phyloP scores from a whole-genome alignment of 176 grass and related monocot genomes.

The Zoysia pacifica region DNA sequence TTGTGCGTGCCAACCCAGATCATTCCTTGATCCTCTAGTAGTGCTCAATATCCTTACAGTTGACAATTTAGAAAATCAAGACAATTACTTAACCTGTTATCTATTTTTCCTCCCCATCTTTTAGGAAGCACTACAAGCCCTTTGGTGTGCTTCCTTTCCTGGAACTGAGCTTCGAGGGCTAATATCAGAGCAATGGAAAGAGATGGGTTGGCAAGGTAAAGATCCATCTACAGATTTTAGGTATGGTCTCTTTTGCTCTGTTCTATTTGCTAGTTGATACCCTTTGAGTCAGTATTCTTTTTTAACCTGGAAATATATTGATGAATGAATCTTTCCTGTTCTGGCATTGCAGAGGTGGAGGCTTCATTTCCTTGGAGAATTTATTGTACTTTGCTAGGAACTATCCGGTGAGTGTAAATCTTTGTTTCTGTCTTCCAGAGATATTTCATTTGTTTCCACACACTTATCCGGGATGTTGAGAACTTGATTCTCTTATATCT shows the following conservation, averaged over 20 bases:
- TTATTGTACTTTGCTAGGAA: constrained; percentile 85
- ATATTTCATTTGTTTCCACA: background rate
- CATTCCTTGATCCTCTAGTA: constrained; percentile 11
- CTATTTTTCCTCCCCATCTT: constrained; percentile 1
- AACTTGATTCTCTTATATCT: background rate
- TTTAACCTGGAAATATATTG: constrained; percentile 19
- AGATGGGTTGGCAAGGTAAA: constrained; percentile 99
- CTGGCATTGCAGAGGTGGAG: constrained; percentile 70
- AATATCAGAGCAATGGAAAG: constrained; percentile 97
- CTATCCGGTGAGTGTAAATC: constrained; percentile 68
- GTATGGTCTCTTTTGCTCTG: constrained; percentile 26
- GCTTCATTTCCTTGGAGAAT: constrained; percentile 99
- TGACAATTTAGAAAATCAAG: constrained; percentile 18
- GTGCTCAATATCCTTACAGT: background rate
- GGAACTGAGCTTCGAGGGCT: constrained; percentile 70
- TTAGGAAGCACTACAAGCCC: constrained; percentile 77
- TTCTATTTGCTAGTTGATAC: constrained; percentile 18
- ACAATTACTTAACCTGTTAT: constrained; percentile 10
- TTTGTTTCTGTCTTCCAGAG: background rate
- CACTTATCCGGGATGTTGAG: background rate
- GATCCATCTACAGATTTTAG: constrained; percentile 99
- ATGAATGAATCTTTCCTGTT: constrained; percentile 17
- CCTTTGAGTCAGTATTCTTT: background rate
- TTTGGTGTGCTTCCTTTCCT: constrained; percentile 86
- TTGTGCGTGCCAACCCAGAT: constrained; percentile 6